Evolutionary conservation across 306 rosid species (phyloP).

Genomic region (Castanea crenata): DNA sequence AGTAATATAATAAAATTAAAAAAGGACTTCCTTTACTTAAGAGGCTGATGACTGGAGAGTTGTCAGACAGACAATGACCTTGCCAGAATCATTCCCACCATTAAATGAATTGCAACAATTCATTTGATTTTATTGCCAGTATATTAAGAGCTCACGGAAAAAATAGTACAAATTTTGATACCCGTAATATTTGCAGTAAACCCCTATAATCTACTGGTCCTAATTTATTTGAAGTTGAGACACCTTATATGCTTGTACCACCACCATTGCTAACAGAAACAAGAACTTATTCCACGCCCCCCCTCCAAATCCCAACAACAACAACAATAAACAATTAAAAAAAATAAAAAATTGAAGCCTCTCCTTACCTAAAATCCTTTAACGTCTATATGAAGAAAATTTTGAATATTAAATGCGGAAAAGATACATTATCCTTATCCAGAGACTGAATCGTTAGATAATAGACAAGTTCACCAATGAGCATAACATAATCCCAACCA

Average conservation of each 20-base stretch:
- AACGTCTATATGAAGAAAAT: too few species aligned
- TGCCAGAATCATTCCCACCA: background rate
- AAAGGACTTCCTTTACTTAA: too few species aligned
- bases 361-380: too few species aligned
- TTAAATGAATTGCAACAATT: background rate
- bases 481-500: background rate
- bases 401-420: too few species aligned
- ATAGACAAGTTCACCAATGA: background rate
- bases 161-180: background rate
- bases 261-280: background rate
- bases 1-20: too few species aligned
- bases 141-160: background rate
- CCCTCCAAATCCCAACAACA: too few species aligned
- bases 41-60: background rate
- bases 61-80: background rate
- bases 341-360: too few species aligned
- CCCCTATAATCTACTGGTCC: background rate
- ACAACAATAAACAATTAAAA: too few species aligned
- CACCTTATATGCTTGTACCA: background rate
- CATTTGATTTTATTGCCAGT: background rate
- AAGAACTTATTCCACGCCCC: background rate
- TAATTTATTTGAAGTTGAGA: background rate
- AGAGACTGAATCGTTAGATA: too few species aligned
- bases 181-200: background rate
- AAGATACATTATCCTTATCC: too few species aligned